Conservation (phyloP, 176 grass and related monocot genomes). For the Alopecurus myosuroides region DNA sequence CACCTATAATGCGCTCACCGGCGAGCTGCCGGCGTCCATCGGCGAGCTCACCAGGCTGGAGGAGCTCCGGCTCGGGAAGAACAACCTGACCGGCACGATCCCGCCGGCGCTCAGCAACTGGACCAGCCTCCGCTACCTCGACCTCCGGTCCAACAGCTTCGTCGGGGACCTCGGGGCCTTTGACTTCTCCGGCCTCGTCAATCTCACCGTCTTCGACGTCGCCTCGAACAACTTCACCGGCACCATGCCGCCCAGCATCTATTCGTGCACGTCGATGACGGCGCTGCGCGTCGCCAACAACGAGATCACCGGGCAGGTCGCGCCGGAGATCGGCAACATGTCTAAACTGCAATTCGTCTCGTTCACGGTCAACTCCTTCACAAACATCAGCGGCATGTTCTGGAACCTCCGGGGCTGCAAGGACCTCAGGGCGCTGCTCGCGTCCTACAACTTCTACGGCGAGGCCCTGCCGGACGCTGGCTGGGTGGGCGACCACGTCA, state of each 20-base stretch:
- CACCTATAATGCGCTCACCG: slow-evolving; percentile 15
- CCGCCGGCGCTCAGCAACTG: slow-evolving; percentile 41
- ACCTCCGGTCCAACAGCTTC: slow-evolving; percentile 40
- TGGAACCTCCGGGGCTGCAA: slow-evolving; percentile 34
- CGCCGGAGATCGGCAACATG: slow-evolving; percentile 31
- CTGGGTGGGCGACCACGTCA: slow-evolving; percentile 40
- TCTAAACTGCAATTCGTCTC: slow-evolving; percentile 27
- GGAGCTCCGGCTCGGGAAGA: slow-evolving; percentile 3
- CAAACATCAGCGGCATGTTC: slow-evolving; percentile 45
- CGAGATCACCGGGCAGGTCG: slow-evolving; percentile 15
- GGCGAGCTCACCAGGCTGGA: slow-evolving; percentile 26
- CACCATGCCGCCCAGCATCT: slow-evolving; percentile 40
- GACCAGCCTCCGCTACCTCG: slow-evolving; percentile 18
- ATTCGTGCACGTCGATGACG: slow-evolving; percentile 26
- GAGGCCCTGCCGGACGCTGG: slow-evolving; percentile 42
- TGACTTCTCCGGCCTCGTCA: slow-evolving; percentile 39
- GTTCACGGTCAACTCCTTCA: slow-evolving; percentile 32
- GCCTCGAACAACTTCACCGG: slow-evolving; percentile 44
- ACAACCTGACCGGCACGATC: slow-evolving; percentile 34
- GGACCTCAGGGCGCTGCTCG: slow-evolving; percentile 23
- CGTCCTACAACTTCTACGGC: slow-evolving; percentile 45
- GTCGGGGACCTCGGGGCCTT: slow-evolving; percentile 23
- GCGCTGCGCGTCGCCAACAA: slow-evolving; percentile 38
- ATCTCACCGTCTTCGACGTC: slow-evolving; percentile 43
- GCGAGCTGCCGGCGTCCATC: slow-evolving; percentile 31